Evolutionary conservation across 257 asterid species (phyloP), one percentile per base, ranked within the genome.

Genomic region (Plectranthus barbatus): DNA sequence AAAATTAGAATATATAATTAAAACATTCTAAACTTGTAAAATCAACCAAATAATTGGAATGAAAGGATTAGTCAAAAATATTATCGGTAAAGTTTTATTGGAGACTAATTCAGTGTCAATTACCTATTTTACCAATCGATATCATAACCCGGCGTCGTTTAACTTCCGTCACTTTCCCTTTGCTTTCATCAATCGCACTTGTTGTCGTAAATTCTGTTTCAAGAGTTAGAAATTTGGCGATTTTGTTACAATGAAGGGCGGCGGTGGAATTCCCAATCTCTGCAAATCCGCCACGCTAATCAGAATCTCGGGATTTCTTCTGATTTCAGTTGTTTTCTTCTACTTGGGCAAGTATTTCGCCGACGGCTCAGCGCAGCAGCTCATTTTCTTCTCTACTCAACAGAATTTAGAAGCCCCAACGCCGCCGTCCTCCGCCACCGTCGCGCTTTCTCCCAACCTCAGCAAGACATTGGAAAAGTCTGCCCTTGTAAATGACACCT

Each of bases 281-380:
- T 74, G 72, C 72, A 86, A 86, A 80, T 76, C 91, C 47, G 21
- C 83, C 10, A 71, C 77, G n/a, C 64, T 81, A 2, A 13, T 81
- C 60, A 84, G 78, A 78, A 53, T 81, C 53, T 47, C 84, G 0
- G 84, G 77, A 4, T 74, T 90, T 17, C 1, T 82, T 7, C 77
- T 84, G 29, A 64, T 86, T 14, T 80, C 91, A 4, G 65, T 84
- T 44, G 64, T 70, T 8, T 90, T 83, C 79, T 90, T 90, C 74
- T 86, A 81, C 80, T 55, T 84, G 1, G 91, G 95, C 45, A 84
- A 82, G 70, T 87, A 80, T 70, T 83, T 81, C 76, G 70, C 92
- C 65, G 76, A 80, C 39, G 74, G 72, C 36, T 73, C 80, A 24
- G 72, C 81, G 19, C 95, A 81, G 63, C 91, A 83, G 44, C 83